Evolutionary conservation across 345 rosid genomes (phyloP).

Genomic region (Brassica juncea): DNA sequence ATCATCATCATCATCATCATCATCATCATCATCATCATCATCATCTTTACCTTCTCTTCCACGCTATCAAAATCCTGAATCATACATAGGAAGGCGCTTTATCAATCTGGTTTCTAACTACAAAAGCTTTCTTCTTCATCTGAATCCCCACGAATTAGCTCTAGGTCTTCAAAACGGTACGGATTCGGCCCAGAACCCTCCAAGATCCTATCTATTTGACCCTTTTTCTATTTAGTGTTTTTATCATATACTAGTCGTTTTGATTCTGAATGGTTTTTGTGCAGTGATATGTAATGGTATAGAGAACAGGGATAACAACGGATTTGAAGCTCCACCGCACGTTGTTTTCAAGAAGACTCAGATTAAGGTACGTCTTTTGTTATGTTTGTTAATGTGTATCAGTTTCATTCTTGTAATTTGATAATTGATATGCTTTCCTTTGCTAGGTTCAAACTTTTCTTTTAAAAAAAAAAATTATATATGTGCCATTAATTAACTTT

Average conservation of each 20-base stretch:
- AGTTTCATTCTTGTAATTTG: background rate
- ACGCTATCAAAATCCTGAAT: conserved; percentile 21
- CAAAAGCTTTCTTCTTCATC: conserved; percentile 44
- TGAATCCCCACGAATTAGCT: conserved; percentile 42
- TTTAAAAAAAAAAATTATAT: too few relatives aligned
- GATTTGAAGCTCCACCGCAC: conserved; percentile 41
- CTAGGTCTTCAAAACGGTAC: conserved; percentile 50
- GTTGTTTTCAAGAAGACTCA: conserved; percentile 12
- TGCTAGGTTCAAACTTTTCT: background rate
- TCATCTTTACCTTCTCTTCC: background rate
- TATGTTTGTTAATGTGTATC: background rate
- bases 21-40: conserved; percentile 5
- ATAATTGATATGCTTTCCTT: background rate
- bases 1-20: conserved; percentile 7
- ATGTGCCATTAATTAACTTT: background rate
- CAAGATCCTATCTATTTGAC: background rate
- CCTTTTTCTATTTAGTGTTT: background rate
- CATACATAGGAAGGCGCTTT: conserved; percentile 44
- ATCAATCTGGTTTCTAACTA: conserved; percentile 50
- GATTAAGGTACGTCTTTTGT: background rate
- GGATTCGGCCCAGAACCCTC: background rate
- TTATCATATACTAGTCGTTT: background rate
- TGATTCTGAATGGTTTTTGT: conserved; percentile 5
- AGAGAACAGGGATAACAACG: conserved; percentile 47
- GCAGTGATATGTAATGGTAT: conserved; percentile 57